Evolutionary conservation across 352 stramenopile species (phyloP).

Genomic region (Thalassiosira mediterranea): DNA sequence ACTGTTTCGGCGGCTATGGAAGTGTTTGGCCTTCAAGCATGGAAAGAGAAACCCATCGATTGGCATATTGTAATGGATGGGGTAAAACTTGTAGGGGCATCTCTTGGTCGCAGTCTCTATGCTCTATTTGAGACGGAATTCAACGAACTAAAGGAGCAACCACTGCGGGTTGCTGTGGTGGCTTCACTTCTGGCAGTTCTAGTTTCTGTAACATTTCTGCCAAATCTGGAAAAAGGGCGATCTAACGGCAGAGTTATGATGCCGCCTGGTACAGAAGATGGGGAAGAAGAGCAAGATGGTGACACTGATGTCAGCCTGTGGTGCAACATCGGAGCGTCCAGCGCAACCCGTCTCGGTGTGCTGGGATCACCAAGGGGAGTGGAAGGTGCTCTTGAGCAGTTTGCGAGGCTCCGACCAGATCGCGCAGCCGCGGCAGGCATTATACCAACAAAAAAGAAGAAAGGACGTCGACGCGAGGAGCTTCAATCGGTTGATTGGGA

Average conservation of each 20-base stretch:
- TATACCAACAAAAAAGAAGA: slow-evolving; percentile 18
- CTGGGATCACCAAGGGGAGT: slow-evolving; percentile 59
- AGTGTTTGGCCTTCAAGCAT: slow-evolving; percentile 44
- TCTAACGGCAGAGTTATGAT: background rate
- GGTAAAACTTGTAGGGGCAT: slow-evolving; percentile 37
- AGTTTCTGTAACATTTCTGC: slow-evolving; percentile 53
- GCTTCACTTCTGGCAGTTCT: slow-evolving; percentile 59
- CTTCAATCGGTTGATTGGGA: background rate
- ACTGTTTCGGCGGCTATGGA: slow-evolving; percentile 41
- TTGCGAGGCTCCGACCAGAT: slow-evolving; percentile 42
- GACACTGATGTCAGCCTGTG: slow-evolving; percentile 36
- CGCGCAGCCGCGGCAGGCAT: slow-evolving; percentile 33
- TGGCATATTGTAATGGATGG: slow-evolving; percentile 35
- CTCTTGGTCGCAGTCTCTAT: slow-evolving; percentile 29
- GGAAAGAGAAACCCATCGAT: slow-evolving; percentile 51
- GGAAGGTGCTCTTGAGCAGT: slow-evolving; percentile 66
- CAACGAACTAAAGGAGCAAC: slow-evolving; percentile 39
- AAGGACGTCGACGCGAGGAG: slow-evolving; percentile 11
- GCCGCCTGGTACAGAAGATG: slow-evolving; percentile 26
- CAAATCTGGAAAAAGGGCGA: slow-evolving; percentile 50
- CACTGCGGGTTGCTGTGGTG: slow-evolving; percentile 58
- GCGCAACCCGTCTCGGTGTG: slow-evolving; percentile 63
- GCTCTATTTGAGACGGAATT: slow-evolving; percentile 39
- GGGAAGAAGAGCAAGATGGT: slow-evolving; percentile 56
- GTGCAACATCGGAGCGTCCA: slow-evolving; percentile 71